Conservation (phyloP, 306 rosid genomes). For the Dryas alaskensis region DNA sequence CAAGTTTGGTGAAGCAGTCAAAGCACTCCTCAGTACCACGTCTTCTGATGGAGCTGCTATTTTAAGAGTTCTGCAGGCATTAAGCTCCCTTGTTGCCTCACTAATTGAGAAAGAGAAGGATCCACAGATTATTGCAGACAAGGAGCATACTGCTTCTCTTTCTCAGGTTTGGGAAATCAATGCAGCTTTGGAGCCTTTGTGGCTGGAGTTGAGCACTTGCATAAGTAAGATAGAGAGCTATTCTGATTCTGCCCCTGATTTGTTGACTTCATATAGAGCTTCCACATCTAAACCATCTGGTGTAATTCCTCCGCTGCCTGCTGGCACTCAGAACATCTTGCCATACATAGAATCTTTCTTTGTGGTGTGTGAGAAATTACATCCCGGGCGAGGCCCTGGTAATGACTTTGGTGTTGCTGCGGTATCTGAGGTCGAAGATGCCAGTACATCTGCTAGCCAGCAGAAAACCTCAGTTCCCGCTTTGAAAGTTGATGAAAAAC, state of each 20-base stretch:
- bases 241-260: conserved; percentile 66
- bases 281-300: conserved; percentile 67
- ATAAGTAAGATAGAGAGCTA: conserved; percentile 87
- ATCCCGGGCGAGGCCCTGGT: conserved; percentile 73
- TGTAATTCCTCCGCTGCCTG: conserved; percentile 74
- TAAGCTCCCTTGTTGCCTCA: conserved; percentile 77
- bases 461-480: conserved; percentile 56
- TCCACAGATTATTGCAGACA: conserved; percentile 35
- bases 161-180: conserved; percentile 73
- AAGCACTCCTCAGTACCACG: conserved; percentile 74
- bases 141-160: conserved; percentile 47
- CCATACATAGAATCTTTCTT: conserved; percentile 96
- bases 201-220: conserved; percentile 89
- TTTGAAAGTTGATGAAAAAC: conserved; percentile 72
- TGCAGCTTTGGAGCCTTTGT: conserved; percentile 85
- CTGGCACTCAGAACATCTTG: conserved; percentile 85
- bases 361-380: conserved; percentile 91
- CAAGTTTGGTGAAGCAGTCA: conserved; percentile 66
- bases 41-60: conserved; percentile 94
- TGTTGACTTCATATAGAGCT: conserved; percentile 45
- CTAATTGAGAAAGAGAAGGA: conserved; percentile 60
- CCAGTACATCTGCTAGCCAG: conserved; percentile 53
- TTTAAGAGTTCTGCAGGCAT: conserved; percentile 90
- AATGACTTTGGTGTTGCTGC: conserved; percentile 52
- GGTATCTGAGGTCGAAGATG: conserved; percentile 72